Conservation (phyloP, 306 rosid genomes). For the Cajanus cajan region DNA sequence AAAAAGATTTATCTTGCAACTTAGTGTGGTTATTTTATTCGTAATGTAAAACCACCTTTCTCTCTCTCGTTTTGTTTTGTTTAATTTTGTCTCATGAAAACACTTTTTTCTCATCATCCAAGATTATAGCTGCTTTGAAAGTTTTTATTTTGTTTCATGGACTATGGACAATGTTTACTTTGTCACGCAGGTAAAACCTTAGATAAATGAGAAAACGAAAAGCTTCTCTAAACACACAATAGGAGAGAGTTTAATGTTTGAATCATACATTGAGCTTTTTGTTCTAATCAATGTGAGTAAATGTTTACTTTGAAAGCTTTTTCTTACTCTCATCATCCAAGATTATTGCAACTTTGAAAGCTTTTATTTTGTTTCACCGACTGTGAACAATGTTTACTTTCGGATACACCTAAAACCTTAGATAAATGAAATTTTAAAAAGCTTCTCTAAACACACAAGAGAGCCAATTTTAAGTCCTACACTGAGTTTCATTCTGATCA, state of each 20-base stretch:
- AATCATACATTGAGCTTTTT: background rate
- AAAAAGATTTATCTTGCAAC: conserved; percentile 34
- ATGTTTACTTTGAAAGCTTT: too few relatives aligned
- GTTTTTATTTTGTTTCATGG: background rate
- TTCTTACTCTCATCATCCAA: too few relatives aligned
- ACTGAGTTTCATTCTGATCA: background rate
- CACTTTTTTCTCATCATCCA: conserved; percentile 30
- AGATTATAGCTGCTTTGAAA: background rate
- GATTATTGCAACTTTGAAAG: too few relatives aligned
- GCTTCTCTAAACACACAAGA: background rate
- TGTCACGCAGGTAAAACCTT: background rate
- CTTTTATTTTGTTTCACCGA: too few relatives aligned
- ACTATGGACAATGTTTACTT: background rate
- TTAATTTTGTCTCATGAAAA: background rate
- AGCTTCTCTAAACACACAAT: background rate
- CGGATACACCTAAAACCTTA: too few relatives aligned
- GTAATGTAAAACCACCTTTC: conserved; percentile 10
- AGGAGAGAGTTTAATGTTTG: background rate
- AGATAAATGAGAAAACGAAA: background rate
- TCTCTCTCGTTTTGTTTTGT: background rate
- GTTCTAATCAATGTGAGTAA: background rate
- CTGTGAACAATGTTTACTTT: too few relatives aligned
- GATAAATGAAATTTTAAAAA: too few relatives aligned
- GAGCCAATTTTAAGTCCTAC: background rate
- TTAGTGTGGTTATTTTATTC: conserved; percentile 33